These are phyloP conservation scores for Dendrothele bispora DNA, from an alignment of 768 basidiomycete genomes.

Conservation along the genomic window DNA sequence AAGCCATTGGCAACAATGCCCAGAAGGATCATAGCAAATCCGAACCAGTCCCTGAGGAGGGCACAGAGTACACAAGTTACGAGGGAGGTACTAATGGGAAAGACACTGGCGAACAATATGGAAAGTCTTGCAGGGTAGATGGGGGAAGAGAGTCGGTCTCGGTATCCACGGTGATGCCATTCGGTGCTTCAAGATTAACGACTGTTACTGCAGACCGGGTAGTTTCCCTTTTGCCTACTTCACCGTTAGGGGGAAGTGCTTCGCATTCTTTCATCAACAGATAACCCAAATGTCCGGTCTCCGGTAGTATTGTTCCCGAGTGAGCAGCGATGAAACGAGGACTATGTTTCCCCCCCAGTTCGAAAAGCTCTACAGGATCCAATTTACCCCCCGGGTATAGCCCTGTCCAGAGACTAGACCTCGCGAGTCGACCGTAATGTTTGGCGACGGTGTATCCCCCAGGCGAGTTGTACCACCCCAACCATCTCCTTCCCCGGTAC, in stretches of 20 bases:
- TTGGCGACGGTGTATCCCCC: conserved; percentile 29
- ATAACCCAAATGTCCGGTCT: conserved; percentile 28
- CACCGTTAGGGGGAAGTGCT: background rate
- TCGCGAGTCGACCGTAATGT: conserved; percentile 29
- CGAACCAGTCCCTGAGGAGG: conserved; percentile 26
- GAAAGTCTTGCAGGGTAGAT: background rate
- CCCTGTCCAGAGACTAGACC: conserved; percentile 31
- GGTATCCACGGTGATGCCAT: too few species aligned
- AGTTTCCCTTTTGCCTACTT: conserved; percentile 14
- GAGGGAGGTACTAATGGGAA: conserved; percentile 24
- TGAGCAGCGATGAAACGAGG: conserved; percentile 23
- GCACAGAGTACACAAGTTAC: conserved; percentile 23
- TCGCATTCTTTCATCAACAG: conserved; percentile 20
- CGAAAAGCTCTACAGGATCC: conserved; percentile 26
- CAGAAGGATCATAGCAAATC: conserved; percentile 29
- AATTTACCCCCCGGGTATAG: conserved; percentile 32
- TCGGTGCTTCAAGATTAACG: conserved; percentile 14
- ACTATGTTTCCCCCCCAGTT: conserved; percentile 22
- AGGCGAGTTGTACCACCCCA: conserved; percentile 38
- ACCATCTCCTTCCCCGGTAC: conserved; percentile 28
- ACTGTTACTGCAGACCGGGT: conserved; percentile 17
- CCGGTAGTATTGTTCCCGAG: conserved; percentile 23
- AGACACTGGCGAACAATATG: conserved; percentile 19
- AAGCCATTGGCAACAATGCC: conserved; percentile 32
- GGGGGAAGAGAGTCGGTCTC: too few species aligned